A percentile compares a stretch with the other conserved stretches of the same genome.
Conservation (phyloP, 805 yeast genomes). For the Yueomyces sinensis region DNA sequence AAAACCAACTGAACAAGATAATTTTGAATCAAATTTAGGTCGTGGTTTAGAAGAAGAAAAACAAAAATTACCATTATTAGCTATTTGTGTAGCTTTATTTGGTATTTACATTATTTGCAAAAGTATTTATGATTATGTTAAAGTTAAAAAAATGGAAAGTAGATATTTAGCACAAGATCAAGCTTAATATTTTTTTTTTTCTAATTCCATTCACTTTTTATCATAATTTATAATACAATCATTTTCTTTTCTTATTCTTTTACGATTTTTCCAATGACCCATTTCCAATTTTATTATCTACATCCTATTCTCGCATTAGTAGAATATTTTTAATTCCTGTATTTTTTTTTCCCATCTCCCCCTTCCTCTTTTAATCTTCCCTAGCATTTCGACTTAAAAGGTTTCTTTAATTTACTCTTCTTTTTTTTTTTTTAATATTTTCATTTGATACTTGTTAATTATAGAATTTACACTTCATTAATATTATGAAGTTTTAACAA, state of each 20-base stretch:
- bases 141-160: constrained; percentile 67
- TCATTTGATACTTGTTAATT: no score
- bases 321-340: not conserved
- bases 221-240: not conserved
- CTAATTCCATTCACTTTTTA: not conserved
- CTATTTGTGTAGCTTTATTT: constrained; percentile 48
- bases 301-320: no score
- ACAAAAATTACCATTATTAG: constrained; percentile 36
- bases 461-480: no score
- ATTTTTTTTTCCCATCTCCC: not conserved
- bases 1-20: constrained; percentile 13
- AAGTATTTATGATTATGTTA: constrained; percentile 56
- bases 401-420: not conserved
- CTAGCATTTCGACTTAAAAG: not conserved
- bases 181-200: not conserved
- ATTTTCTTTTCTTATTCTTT: not conserved
- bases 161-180: constrained; percentile 18
- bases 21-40: constrained; percentile 18
- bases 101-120: constrained; percentile 57
- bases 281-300: no score
- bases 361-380: not conserved
- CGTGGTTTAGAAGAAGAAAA: constrained; percentile 22
- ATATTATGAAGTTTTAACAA: no score
- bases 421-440: no score
- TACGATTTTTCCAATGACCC: not conserved